A percentile compares a stretch with the other conserved stretches of the same genome.
Conservation (phyloP, 192 early-diverging fungal species). For the Linnemannia exigua region DNA sequence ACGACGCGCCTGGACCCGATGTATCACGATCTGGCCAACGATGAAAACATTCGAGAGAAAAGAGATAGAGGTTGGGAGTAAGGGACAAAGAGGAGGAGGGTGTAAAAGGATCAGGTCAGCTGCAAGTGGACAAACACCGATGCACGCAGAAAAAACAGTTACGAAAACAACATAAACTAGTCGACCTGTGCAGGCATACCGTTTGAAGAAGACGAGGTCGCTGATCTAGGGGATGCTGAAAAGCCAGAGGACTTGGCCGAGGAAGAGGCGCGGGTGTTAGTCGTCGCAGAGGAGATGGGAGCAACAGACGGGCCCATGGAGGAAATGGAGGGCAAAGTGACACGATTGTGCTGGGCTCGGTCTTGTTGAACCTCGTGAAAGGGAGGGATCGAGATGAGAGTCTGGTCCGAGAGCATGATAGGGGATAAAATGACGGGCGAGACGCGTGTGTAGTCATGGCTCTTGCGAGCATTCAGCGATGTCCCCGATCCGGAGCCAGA, state of each 20-base stretch:
- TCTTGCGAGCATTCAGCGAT: not conserved
- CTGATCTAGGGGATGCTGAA: not conserved
- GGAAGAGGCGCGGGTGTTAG: slow-evolving; percentile 12
- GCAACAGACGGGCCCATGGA: slow-evolving; percentile 23
- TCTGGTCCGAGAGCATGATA: slow-evolving; percentile 40
- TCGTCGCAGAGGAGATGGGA: slow-evolving; percentile 6
- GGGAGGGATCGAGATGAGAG: slow-evolving; percentile 51
- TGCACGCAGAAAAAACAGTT: not conserved
- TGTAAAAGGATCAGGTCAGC: not conserved
- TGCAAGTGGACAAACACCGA: not conserved
- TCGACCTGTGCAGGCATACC: not conserved
- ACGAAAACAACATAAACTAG: too few relatives aligned
- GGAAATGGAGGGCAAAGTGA: slow-evolving; percentile 33
- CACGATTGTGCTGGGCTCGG: slow-evolving; percentile 10
- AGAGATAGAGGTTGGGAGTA: too few relatives aligned
- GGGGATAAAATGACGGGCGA: slow-evolving; percentile 34
- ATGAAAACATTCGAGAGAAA: not conserved
- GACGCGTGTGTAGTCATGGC: slow-evolving; percentile 23
- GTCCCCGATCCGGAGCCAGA: slow-evolving; percentile 23
- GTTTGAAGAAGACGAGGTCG: not conserved
- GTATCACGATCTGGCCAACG: not conserved
- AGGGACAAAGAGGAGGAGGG: not conserved
- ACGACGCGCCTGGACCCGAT: not conserved
- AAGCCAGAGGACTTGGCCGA: not conserved
- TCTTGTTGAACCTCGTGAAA: slow-evolving; percentile 38